phyloP scores from a whole-genome alignment of 768 basidiomycete genomes.

The Pholiota conissans region DNA sequence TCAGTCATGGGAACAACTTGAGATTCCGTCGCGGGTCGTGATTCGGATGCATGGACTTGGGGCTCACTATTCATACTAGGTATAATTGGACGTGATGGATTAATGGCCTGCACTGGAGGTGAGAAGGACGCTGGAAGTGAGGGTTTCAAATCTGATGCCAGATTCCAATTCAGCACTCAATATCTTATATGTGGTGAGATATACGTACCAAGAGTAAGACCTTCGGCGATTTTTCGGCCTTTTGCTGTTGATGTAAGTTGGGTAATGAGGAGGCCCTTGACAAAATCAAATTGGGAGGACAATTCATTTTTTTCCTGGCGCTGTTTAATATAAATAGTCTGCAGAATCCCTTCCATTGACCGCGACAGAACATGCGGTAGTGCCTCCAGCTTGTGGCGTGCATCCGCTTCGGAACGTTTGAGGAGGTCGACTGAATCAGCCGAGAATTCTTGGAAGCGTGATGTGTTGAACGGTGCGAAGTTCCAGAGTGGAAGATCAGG shows the following conservation, averaged over 20 bases:
- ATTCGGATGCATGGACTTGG: no score
- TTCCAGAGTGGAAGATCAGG: conserved; percentile 23
- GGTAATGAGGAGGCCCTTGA: background rate
- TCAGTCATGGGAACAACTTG: no score
- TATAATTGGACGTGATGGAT: no score
- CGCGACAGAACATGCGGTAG: conserved; percentile 22
- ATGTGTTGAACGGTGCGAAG: conserved; percentile 3
- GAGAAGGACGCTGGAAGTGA: no score
- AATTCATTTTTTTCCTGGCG: background rate
- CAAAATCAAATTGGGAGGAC: background rate
- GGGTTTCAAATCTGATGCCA: no score
- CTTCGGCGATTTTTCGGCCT: background rate
- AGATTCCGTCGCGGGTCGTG: no score
- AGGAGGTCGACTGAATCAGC: background rate
- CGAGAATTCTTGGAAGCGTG: conserved; percentile 1
- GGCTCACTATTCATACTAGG: no score
- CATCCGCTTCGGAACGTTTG: conserved; percentile 1
- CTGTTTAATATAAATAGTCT: background rate
- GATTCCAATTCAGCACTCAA: no score
- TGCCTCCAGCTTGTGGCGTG: conserved; percentile 10
- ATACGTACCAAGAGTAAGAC: background rate
- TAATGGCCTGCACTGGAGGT: no score
- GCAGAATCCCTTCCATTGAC: conserved; percentile 17
- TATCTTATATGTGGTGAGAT: background rate
- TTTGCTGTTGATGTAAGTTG: background rate